These are phyloP conservation scores for Extremus antarcticus DNA, from an alignment of 495 filamentous ascomycete genomes.

Conservation along the genomic window DNA sequence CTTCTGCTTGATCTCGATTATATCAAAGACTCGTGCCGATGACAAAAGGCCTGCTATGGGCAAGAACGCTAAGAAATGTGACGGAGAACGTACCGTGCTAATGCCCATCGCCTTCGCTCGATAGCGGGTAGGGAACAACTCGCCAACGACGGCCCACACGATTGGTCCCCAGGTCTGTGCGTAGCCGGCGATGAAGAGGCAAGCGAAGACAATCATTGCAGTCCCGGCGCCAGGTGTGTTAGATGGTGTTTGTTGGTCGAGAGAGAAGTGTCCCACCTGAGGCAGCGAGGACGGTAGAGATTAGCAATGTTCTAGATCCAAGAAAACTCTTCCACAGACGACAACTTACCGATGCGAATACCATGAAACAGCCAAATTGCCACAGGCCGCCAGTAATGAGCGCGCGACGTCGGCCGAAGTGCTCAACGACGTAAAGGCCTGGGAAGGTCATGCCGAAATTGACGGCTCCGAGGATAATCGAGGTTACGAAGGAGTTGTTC, in stretches of 20 bases:
- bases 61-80: no score
- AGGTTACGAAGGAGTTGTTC: background rate
- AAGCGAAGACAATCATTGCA: slow-evolving; percentile 67
- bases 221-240: slow-evolving; percentile 48
- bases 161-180: slow-evolving; percentile 74
- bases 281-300: no score
- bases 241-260: slow-evolving; percentile 30
- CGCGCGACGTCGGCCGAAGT: slow-evolving; percentile 26
- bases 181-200: slow-evolving; percentile 49
- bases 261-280: slow-evolving; percentile 30
- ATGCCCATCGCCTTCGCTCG: slow-evolving; percentile 41
- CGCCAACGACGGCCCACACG: slow-evolving; percentile 67
- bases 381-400: slow-evolving; percentile 28
- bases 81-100: background rate
- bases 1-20: no score
- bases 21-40: no score
- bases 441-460: slow-evolving; percentile 31
- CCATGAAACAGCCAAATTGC: slow-evolving; percentile 33
- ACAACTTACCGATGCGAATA: slow-evolving; percentile 30
- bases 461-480: slow-evolving; percentile 28
- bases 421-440: slow-evolving; percentile 32
- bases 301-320: no score
- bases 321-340: no score
- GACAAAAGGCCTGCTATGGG: no score
- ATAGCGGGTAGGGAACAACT: slow-evolving; percentile 72